Base-by-base conservation (phyloP, 2,329 filamentous ascomycete genomes). In the Aspergillus viridinutans region DNA sequence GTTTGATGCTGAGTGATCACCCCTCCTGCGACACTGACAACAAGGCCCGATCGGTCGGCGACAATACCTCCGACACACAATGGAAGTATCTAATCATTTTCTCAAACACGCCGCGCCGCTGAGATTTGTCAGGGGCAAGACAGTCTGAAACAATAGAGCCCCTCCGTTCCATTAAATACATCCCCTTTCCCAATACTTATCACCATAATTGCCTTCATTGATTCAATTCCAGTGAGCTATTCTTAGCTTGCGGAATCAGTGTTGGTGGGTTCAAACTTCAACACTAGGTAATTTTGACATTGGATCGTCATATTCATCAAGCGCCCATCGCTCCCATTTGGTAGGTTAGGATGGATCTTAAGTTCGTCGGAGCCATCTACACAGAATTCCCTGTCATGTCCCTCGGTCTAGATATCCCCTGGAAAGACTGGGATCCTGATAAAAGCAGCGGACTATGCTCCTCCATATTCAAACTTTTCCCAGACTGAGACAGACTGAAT, bases 71-170 rank as follows among this genome's bases (percentile, higher is more conserved):
- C 42, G 42, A 45, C 42, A 47, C n/a, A 5, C 42, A 45, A 20
- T 20, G 38, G 17, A 42, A 45, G 21, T 45, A 23, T 47, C 43
- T 47, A 14, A 14, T 47, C 43, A 47, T 17, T 23, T 23, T 47
- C 43, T 47, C 43, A 47, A 47, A 47, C 43, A 47, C 9, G 43
- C 43, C 43, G 43, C 43, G 9, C 10, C 26, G 43, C 21, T 47
- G 23, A 47, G 9, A 52, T 52, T 52, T 52, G 50, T 52, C 32
- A 52, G 50, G 50, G 50, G 50, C 21, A 23, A 32, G 29, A 26
- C 3, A 47, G 14, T 28, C 50, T 52, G 50, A 52, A 52, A 52
- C 50, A 52, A 32, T 29, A 29, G 23, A 52, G 50, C 50, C 50
- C 50, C 50, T 52, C 50, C 23, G 43, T 47, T 23, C 43, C 43